phyloP scores from a whole-genome alignment of 257 asterid genomes.

The Ajuga chamaepitys region DNA sequence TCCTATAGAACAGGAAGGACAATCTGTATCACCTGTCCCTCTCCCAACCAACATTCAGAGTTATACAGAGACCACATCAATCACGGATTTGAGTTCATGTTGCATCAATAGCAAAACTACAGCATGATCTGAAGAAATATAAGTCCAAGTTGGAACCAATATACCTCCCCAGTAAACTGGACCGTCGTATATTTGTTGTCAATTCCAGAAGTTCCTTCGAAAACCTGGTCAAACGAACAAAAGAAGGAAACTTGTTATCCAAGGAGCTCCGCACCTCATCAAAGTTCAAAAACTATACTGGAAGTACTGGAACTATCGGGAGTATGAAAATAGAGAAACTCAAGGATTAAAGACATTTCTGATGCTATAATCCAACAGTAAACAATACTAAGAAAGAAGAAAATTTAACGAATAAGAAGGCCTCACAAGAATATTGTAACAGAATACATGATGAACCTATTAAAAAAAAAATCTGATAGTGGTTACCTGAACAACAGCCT shows the following conservation, averaged over 20 bases:
- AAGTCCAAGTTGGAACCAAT: not conserved
- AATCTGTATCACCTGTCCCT: not conserved
- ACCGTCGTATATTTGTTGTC: constrained; percentile 94
- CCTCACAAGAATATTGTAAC: not conserved
- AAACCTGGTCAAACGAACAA: constrained; percentile 45
- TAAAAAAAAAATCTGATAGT: not conserved
- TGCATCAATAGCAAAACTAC: not conserved
- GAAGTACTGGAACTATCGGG: not conserved
- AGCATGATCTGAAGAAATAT: constrained; percentile 9
- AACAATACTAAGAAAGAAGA: not conserved
- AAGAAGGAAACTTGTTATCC: not conserved
- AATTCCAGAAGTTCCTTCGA: constrained; percentile 98
- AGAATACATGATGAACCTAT: not conserved
- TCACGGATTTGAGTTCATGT: constrained; percentile 1
- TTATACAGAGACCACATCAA: not conserved
- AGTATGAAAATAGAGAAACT: not conserved
- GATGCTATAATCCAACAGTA: not conserved
- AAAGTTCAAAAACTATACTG: not conserved
- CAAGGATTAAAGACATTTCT: not conserved
- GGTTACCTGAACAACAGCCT: constrained; percentile 96
- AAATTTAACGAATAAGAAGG: not conserved
- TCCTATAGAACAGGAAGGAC: not conserved
- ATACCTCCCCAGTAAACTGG: constrained; percentile 97
- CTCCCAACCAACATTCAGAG: not conserved
- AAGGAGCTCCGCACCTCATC: not conserved